Conservation (phyloP, 305 asterid genomes). For the Fraxinus ornus region DNA sequence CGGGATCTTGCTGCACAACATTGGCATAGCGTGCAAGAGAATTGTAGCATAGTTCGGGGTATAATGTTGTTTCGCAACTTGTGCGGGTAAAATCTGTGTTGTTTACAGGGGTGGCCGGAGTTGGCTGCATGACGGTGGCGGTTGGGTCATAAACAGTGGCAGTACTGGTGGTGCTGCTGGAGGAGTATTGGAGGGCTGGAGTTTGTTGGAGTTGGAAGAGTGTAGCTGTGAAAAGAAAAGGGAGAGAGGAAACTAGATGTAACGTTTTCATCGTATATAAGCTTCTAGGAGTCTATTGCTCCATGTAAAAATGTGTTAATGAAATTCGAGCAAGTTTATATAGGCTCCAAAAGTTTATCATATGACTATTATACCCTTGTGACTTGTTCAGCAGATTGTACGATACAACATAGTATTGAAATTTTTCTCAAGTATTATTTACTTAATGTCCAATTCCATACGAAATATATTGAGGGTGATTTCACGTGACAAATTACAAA, state of each 20-base stretch:
- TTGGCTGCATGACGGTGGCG: constrained; percentile 15
- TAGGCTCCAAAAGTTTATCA: neutral
- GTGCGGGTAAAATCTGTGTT: constrained; percentile 61
- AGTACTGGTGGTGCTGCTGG: neutral
- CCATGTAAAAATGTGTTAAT: neutral
- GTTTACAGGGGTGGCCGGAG: constrained; percentile 1
- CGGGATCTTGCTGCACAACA: constrained; percentile 54
- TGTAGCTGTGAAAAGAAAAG: constrained; percentile 22
- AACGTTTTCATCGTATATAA: constrained; percentile 20
- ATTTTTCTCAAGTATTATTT: too few relatives aligned
- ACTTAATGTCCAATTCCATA: neutral
- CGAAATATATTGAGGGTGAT: neutral
- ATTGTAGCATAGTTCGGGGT: constrained; percentile 62
- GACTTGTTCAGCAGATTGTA: neutral
- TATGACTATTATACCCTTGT: neutral
- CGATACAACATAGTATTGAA: neutral
- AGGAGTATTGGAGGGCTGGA: neutral
- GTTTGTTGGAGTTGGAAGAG: constrained; percentile 28
- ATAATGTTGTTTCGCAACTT: constrained; percentile 62
- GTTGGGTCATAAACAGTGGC: neutral
- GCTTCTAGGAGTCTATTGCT: neutral
- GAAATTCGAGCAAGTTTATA: neutral
- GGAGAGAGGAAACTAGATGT: constrained; percentile 20
- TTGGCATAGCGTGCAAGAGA: constrained; percentile 62
- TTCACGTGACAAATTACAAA: neutral